Evolutionary conservation across 441 rosid species (phyloP).

Genomic region (Jatropha multifida): DNA sequence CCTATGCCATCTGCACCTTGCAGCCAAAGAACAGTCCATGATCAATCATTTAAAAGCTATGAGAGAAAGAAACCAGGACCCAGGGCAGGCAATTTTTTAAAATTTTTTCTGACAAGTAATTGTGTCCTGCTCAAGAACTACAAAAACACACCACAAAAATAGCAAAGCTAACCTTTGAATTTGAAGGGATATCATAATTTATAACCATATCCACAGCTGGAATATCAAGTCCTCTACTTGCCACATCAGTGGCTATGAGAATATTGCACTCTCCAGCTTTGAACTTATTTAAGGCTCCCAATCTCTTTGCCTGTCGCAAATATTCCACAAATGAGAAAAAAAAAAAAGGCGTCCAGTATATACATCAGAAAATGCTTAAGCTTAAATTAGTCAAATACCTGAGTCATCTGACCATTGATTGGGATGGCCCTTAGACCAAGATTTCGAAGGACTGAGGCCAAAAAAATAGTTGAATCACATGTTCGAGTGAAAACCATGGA

Average conservation of each 20-base stretch:
- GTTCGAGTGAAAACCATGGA: constrained; percentile 96
- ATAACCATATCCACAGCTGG: constrained; percentile 95
- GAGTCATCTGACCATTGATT: constrained; percentile 95
- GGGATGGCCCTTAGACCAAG: constrained; percentile 95
- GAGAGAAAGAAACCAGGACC: background rate
- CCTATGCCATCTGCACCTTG: background rate
- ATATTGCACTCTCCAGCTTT: constrained; percentile 94
- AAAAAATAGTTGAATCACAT: constrained; percentile 76
- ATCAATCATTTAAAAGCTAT: background rate
- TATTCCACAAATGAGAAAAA: background rate
- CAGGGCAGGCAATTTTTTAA: background rate
- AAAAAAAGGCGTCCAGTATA: background rate
- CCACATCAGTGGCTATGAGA: constrained; percentile 94
- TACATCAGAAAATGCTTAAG: background rate
- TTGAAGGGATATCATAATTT: constrained; percentile 74
- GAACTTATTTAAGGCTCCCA: constrained; percentile 92
- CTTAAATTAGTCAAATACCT: constrained; percentile 40
- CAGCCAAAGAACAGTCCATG: background rate
- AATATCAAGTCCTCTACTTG: constrained; percentile 97
- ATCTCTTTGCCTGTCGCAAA: constrained; percentile 76
- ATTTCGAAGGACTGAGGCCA: constrained; percentile 80
- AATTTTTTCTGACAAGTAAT: background rate
- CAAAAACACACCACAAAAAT: background rate
- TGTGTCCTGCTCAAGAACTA: background rate
- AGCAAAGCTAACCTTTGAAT: constrained; percentile 67